These are phyloP conservation scores for Alnus glutinosa DNA, from an alignment of 306 rosid genomes.

Conservation along the genomic window DNA sequence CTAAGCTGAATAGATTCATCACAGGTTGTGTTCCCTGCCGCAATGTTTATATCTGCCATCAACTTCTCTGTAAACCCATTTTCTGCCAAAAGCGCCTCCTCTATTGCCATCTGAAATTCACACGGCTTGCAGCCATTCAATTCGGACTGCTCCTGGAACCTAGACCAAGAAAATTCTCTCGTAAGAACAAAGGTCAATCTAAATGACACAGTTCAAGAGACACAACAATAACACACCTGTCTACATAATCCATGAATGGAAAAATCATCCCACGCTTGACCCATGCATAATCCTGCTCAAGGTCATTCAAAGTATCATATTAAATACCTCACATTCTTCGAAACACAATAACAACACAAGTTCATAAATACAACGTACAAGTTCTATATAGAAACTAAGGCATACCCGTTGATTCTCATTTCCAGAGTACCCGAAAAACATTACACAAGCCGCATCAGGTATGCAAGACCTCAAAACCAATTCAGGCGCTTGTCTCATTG, in stretches of 20 bases:
- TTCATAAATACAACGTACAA: constrained; percentile 25
- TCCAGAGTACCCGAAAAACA: constrained; percentile 92
- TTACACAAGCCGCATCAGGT: constrained; percentile 92
- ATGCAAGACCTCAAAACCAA: constrained; percentile 86
- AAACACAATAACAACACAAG: constrained; percentile 11
- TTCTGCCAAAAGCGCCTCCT: constrained; percentile 96
- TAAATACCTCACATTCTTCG: constrained; percentile 30
- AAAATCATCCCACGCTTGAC: constrained; percentile 84
- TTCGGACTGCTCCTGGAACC: constrained; percentile 88
- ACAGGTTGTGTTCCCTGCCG: constrained; percentile 66
- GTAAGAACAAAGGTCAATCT: constrained; percentile 30
- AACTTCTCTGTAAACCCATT: constrained; percentile 90
- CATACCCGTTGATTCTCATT: constrained; percentile 82
- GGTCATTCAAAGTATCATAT: constrained; percentile 36
- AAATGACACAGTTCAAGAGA: constrained; percentile 12
- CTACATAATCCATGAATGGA: constrained; percentile 81
- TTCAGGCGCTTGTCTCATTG: constrained; percentile 91
- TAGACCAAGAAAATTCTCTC: constrained; percentile 39
- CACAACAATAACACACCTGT: constrained; percentile 60
- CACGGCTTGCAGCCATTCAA: constrained; percentile 55
- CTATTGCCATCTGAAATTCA: constrained; percentile 84
- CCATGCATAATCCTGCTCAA: constrained; percentile 98
- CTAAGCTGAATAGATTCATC: constrained; percentile 58
- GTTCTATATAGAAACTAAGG: constrained; percentile 23
- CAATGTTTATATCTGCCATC: constrained; percentile 86